Percentiles rank a stretch among this genome's conserved stretches.
Conservation (phyloP, 2,329 filamentous ascomycete species). For the Plenodomus lindquistii region DNA sequence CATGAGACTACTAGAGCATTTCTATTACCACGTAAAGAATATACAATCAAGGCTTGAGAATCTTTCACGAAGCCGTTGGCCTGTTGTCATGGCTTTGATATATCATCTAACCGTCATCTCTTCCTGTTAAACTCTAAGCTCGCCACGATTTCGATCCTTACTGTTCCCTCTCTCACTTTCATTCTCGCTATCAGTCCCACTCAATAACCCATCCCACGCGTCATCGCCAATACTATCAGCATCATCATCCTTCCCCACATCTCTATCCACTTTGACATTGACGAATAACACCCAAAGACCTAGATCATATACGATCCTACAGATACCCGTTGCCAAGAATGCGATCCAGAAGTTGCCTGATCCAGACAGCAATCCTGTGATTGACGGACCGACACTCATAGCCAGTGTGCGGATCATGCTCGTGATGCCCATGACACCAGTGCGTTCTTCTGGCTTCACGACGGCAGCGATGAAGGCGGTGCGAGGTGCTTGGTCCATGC, state of each 20-base stretch:
- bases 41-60: too few species aligned
- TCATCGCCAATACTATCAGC: constrained; percentile 30
- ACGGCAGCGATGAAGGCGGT: constrained; percentile 69
- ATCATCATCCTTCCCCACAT: constrained; percentile 19
- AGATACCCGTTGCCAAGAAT: constrained; percentile 42
- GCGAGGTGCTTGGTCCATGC: constrained; percentile 70
- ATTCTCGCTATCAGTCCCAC: constrained; percentile 31
- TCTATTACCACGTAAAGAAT: too few species aligned
- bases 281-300: constrained; percentile 45
- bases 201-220: constrained; percentile 37
- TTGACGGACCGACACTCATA: constrained; percentile 50
- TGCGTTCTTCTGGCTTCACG: constrained; percentile 66
- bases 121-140: background rate
- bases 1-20: too few species aligned
- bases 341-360: constrained; percentile 43
- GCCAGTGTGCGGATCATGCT: constrained; percentile 64
- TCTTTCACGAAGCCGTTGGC: too few species aligned
- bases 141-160: constrained; percentile 24
- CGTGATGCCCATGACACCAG: constrained; percentile 72
- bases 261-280: constrained; percentile 37
- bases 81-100: too few species aligned
- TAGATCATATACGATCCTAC: constrained; percentile 43
- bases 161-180: constrained; percentile 25
- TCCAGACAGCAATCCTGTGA: constrained; percentile 44
- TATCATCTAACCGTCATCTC: too few species aligned